These are phyloP conservation scores for Oropetium thomaeum DNA, from an alignment of 176 grass and related monocot genomes.

Conservation along the genomic window DNA sequence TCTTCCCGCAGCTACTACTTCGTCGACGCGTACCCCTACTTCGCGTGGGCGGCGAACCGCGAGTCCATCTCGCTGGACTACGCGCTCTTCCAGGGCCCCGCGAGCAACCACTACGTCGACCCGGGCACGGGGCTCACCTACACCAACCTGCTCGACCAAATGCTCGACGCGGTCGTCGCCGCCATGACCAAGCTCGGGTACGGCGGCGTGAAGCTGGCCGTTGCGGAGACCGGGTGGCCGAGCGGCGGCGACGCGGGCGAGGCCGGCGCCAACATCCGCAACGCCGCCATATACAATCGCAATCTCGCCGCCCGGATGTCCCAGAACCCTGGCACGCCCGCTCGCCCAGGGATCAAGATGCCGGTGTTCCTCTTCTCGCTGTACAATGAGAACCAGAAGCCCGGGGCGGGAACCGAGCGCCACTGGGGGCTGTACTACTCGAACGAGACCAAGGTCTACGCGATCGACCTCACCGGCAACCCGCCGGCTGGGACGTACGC, in stretches of 20 bases:
- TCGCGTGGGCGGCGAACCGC: slow-evolving; percentile 43
- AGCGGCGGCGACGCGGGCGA: slow-evolving; percentile 37
- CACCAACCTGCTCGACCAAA: slow-evolving; percentile 68
- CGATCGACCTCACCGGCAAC: slow-evolving; percentile 48
- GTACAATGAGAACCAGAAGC: slow-evolving; percentile 67
- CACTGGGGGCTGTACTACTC: slow-evolving; percentile 68
- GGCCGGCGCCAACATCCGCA: slow-evolving; percentile 44
- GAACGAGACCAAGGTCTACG: slow-evolving; percentile 39
- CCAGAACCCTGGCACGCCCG: slow-evolving; percentile 43
- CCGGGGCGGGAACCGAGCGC: slow-evolving; percentile 40
- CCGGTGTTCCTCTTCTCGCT: slow-evolving; percentile 59
- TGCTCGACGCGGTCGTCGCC: slow-evolving; percentile 52
- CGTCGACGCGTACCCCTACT: slow-evolving; percentile 64
- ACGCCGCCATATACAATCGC: slow-evolving; percentile 56
- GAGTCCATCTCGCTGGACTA: slow-evolving; percentile 45
- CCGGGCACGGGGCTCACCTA: slow-evolving; percentile 44
- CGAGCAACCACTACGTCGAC: slow-evolving; percentile 41
- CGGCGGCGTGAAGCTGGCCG: slow-evolving; percentile 36
- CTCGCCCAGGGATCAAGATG: slow-evolving; percentile 29
- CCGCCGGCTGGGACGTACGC: neutral
- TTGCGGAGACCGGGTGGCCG: slow-evolving; percentile 72
- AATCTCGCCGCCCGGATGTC: slow-evolving; percentile 46
- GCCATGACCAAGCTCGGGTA: slow-evolving; percentile 55
- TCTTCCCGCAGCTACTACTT: slow-evolving; percentile 54
- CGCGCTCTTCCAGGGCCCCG: slow-evolving; percentile 45